These are phyloP conservation scores for Isatis lusitanica DNA, from an alignment of 441 rosid genomes.

Conservation along the genomic window DNA sequence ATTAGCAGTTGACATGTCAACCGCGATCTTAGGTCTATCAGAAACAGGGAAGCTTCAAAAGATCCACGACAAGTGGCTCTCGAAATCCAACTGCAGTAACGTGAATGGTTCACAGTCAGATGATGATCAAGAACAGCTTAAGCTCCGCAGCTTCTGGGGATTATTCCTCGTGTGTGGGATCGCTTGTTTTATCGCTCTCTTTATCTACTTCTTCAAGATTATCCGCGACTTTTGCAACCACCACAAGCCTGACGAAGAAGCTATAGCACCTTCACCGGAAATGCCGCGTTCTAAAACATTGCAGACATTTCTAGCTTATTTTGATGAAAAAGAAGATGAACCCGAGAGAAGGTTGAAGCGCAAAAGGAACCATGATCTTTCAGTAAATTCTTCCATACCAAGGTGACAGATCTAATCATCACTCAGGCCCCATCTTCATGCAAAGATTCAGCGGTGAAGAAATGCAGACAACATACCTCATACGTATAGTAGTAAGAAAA, in stretches of 20 bases:
- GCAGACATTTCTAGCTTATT: conserved; percentile 68
- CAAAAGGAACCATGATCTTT: conserved; percentile 47
- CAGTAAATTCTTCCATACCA: conserved; percentile 22
- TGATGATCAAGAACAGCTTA: conserved; percentile 58
- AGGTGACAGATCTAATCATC: conserved; percentile 10
- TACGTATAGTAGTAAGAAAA: conserved; percentile 15
- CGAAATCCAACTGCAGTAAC: conserved; percentile 49
- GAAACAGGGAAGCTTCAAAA: conserved; percentile 87
- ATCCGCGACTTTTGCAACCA: conserved; percentile 50
- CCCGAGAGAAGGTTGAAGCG: conserved; percentile 56
- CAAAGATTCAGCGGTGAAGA: conserved; percentile 16
- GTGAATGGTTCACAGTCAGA: conserved; percentile 36
- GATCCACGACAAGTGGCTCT: conserved; percentile 80
- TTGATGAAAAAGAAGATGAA: conserved; percentile 63
- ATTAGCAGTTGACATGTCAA: conserved; percentile 83
- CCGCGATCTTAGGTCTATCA: conserved; percentile 76
- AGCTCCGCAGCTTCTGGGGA: conserved; percentile 77
- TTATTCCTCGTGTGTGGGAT: conserved; percentile 71
- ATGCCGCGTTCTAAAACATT: conserved; percentile 45
- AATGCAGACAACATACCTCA: conserved; percentile 30
- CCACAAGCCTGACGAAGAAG: conserved; percentile 38
- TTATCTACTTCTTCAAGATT: conserved; percentile 54
- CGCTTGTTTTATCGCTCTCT: conserved; percentile 67
- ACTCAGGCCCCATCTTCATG: neutral
- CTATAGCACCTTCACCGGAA: conserved; percentile 33